These are phyloP conservation scores for Amanita rubescens DNA, from an alignment of 768 basidiomycete species.

Conservation along the genomic window DNA sequence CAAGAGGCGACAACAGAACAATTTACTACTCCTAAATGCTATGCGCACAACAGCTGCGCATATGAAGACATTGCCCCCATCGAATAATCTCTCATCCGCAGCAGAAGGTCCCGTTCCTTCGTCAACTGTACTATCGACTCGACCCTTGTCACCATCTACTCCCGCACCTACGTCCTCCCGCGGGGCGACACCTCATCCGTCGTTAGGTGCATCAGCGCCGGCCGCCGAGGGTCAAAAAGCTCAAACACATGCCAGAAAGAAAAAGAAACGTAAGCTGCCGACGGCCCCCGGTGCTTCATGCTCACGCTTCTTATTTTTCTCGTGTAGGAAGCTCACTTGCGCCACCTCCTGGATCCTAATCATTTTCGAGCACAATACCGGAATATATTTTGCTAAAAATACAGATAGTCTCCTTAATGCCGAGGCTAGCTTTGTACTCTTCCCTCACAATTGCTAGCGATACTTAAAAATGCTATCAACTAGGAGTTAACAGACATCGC, in stretches of 20 bases:
- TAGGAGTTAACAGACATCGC: neutral
- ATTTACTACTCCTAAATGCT: conserved; percentile 61
- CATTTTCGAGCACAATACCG: neutral
- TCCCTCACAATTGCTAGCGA: neutral
- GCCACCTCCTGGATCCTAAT: conserved; percentile 24
- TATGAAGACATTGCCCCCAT: conserved; percentile 33
- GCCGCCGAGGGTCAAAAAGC: neutral
- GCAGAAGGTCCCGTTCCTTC: conserved; percentile 18
- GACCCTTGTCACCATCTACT: conserved; percentile 30
- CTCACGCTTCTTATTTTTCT: neutral
- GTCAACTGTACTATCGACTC: conserved; percentile 26
- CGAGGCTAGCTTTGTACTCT: neutral
- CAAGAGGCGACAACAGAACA: conserved; percentile 45
- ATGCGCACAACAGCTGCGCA: conserved; percentile 72
- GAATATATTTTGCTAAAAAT: neutral
- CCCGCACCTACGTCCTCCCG: conserved; percentile 32
- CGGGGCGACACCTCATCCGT: conserved; percentile 11
- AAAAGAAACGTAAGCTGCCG: conserved; percentile 60
- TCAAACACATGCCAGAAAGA: conserved; percentile 55
- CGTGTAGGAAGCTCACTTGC: conserved; percentile 30
- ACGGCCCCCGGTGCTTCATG: conserved; percentile 2
- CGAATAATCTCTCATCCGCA: conserved; percentile 23
- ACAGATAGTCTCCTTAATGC: neutral
- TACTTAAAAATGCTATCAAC: neutral
- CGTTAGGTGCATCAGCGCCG: neutral